Base-by-base conservation (phyloP, 73 alveolate species). In the Tetrahymena elliotti region DNA sequence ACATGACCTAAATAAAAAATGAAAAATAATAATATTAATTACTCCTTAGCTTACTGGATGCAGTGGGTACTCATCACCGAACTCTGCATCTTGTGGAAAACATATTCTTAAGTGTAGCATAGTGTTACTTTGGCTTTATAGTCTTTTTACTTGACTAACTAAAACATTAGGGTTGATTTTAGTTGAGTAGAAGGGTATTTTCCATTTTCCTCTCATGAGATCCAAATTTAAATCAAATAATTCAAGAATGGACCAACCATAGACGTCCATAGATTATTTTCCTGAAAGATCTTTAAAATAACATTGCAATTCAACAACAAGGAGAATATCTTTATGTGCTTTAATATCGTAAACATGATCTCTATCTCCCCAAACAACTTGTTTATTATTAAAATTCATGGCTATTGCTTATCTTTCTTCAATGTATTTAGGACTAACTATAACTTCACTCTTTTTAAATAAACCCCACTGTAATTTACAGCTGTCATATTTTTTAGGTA, bases 191-290 rank as follows among this genome's bases (percentile, higher is more conserved):
- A 94, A 94, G n/a, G 96, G 96, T 88, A 94, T 52, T 94, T 94
- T 94, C 82, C 93, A 94, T 33, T 94, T 94, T 18, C 96, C 96
- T 92, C 96, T 94, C 24, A 94, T 94, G 3, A 94, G 83, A 94
- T 94, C 93, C 93, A 94, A 52, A 88, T 94, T 94, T 12, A 94
- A 37, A 47, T 94, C 96, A 94, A 94, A 94, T 2, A 88, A 82
- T 52, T 94, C 96, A 5, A 94, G 53, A 3, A 94, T 94, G 11
- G 96, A 84, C 96, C 96, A 94, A 35, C 96, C 96, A 94, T 94
- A 94, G 6, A 94, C 93, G 34, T 94, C 96, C 83, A 94, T 53
- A 38, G 93, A 52, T 20, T 53, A 36, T 34, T 92, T 84, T 1
- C 96, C 95, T 40, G 93, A 54, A 18, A 68, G 36, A 68, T 94